phyloP scores from a whole-genome alignment of 1,284 basidiomycete species.

The Schizopora paradoxa region DNA sequence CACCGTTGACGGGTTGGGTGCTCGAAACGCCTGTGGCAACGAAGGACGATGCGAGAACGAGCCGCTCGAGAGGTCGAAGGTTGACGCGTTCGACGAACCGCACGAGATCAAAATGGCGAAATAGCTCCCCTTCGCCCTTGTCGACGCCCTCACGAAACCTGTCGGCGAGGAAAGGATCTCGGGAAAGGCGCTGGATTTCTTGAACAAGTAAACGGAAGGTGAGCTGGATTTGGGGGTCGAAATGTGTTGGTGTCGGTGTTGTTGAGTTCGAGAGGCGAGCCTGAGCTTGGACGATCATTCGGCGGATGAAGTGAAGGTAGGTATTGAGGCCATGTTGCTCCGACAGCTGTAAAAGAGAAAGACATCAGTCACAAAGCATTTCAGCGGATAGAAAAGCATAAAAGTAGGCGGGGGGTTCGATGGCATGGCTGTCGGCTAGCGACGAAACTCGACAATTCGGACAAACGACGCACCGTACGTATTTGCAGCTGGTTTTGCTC shows the following conservation, averaged over 20 bases:
- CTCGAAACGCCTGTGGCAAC: slow-evolving; percentile 44
- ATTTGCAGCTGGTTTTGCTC: slow-evolving; percentile 89
- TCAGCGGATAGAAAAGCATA: slow-evolving; percentile 12
- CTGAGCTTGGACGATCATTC: slow-evolving; percentile 84
- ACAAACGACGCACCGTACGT: slow-evolving; percentile 62
- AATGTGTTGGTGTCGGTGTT: slow-evolving; percentile 51
- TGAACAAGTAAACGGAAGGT: slow-evolving; percentile 81
- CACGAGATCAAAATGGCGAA: slow-evolving; percentile 73
- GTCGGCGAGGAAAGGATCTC: slow-evolving; percentile 82
- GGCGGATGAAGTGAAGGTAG: slow-evolving; percentile 91
- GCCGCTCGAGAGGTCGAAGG: slow-evolving; percentile 71
- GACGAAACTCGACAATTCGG: neutral
- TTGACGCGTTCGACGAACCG: slow-evolving; percentile 75
- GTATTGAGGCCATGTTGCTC: slow-evolving; percentile 94
- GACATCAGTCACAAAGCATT: slow-evolving; percentile 6
- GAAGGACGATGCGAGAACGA: slow-evolving; percentile 72
- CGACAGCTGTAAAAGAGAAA: slow-evolving; percentile 59
- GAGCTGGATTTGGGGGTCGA: slow-evolving; percentile 66
- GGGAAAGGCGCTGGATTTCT: slow-evolving; percentile 79
- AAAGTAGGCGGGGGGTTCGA: neutral
- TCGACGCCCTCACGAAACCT: slow-evolving; percentile 83
- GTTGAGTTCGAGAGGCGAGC: slow-evolving; percentile 53
- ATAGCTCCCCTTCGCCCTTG: slow-evolving; percentile 75
- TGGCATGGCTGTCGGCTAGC: neutral
- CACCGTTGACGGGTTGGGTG: slow-evolving; percentile 2